Evolutionary conservation across 345 rosid genomes (phyloP).

Genomic region (Adansonia digitata): DNA sequence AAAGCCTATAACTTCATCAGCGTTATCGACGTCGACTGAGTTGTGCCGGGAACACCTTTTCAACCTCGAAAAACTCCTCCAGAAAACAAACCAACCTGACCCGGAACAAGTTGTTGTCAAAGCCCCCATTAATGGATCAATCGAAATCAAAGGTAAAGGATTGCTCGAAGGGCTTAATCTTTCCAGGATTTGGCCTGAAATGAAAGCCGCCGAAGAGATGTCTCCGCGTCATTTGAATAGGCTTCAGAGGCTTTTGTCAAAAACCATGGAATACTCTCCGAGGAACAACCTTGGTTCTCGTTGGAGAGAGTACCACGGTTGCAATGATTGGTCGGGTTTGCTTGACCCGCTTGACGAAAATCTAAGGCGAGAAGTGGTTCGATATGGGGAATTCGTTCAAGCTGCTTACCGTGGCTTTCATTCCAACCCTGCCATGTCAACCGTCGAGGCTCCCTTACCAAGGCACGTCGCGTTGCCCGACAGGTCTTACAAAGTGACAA

Average conservation of each 20-base stretch:
- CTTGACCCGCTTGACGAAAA: slow-evolving; percentile 43
- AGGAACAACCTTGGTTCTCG: slow-evolving; percentile 64
- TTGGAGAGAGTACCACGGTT: slow-evolving; percentile 61
- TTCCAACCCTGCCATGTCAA: slow-evolving; percentile 66
- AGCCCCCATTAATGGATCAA: slow-evolving; percentile 8
- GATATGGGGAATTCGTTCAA: slow-evolving; percentile 44
- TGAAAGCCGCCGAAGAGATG: slow-evolving; percentile 85
- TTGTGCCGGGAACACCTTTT: slow-evolving; percentile 37
- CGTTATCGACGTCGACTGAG: slow-evolving; percentile 23
- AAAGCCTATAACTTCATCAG: slow-evolving; percentile 4
- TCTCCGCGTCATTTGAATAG: slow-evolving; percentile 66
- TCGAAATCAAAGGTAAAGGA: slow-evolving; percentile 20
- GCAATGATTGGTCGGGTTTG: slow-evolving; percentile 41
- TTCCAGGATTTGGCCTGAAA: slow-evolving; percentile 66
- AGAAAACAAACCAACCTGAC: slow-evolving; percentile 17
- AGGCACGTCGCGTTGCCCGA: slow-evolving; percentile 64
- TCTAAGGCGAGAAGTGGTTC: slow-evolving; percentile 42
- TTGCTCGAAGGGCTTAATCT: slow-evolving; percentile 54
- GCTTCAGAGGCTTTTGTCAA: slow-evolving; percentile 70
- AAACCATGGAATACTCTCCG: slow-evolving; percentile 71
- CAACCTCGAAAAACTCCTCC: slow-evolving; percentile 61
- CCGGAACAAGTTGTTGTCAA: neutral
- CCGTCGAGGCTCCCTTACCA: slow-evolving; percentile 45
- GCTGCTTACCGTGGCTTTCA: slow-evolving; percentile 56
- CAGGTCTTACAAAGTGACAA: slow-evolving; percentile 62